Evolutionary conservation across 139 green algal species (phyloP).

Genomic region (Chlorella sp.): DNA sequence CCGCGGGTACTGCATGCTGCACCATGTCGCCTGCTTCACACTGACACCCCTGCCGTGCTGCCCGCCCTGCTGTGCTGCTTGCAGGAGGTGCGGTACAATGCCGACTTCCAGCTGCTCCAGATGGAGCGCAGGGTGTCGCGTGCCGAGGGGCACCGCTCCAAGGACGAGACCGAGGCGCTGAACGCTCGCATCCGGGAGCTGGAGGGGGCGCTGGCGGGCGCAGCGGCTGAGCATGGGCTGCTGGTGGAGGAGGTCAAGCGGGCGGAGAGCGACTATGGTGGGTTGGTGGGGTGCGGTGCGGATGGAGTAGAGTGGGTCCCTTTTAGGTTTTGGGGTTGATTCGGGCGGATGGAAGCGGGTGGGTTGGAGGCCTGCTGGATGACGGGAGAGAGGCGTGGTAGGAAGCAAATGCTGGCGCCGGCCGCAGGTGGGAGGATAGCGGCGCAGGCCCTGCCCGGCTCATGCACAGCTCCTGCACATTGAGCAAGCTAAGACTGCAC

Average conservation of each 20-base stretch:
- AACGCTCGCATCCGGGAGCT: conserved; percentile 72
- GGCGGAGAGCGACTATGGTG: conserved; percentile 77
- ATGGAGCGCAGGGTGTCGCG: conserved; percentile 85
- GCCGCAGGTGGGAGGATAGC: not conserved
- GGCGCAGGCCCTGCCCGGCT: not conserved
- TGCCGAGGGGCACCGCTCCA: conserved; percentile 74
- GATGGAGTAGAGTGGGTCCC: not conserved
- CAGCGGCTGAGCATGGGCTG: conserved; percentile 74
- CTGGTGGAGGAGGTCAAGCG: conserved; percentile 72
- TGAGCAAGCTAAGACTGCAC: not conserved
- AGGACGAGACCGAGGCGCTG: conserved; percentile 83
- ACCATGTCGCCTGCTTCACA: not conserved
- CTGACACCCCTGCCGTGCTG: not conserved
- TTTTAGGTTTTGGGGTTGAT: not conserved
- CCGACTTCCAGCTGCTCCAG: conserved; percentile 84
- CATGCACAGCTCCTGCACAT: not conserved
- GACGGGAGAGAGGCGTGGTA: not conserved
- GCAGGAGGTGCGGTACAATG: conserved; percentile 88
- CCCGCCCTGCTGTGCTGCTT: not conserved
- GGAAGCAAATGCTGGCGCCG: not conserved
- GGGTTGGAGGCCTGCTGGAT: not conserved
- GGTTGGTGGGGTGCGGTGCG: not conserved
- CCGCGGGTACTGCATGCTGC: too few species aligned
- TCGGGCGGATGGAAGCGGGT: not conserved
- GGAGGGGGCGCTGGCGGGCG: conserved; percentile 63